Evolutionary conservation across 2,329 filamentous ascomycete genomes (phyloP).

Genomic region (Neodidymelliopsis sp.): DNA sequence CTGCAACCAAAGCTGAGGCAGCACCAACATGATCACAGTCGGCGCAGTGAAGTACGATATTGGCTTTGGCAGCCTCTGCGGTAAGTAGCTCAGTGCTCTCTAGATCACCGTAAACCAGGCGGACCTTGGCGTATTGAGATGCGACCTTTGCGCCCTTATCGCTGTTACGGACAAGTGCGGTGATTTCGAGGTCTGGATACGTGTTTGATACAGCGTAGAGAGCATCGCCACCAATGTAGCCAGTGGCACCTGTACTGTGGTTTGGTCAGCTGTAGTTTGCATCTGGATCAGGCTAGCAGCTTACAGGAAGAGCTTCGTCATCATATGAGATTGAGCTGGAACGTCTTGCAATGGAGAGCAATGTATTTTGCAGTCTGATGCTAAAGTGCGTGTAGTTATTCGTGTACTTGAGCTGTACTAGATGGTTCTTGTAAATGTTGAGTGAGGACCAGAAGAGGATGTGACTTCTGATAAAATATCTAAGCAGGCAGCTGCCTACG

Average conservation of each 20-base stretch:
- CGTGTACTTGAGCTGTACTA: neutral
- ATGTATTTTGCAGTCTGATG: too few relatives aligned
- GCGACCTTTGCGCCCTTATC: conserved; percentile 58
- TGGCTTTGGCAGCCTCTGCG: conserved; percentile 37
- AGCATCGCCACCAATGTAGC: conserved; percentile 44
- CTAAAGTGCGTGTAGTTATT: too few relatives aligned
- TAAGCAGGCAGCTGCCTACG: conserved; percentile 16
- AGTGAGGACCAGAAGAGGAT: neutral
- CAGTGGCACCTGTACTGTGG: conserved; percentile 41
- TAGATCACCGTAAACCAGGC: conserved; percentile 60
- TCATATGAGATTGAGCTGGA: conserved; percentile 8
- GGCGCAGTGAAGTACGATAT: conserved; percentile 48
- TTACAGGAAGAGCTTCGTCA: conserved; percentile 43
- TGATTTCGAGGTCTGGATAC: conserved; percentile 59
- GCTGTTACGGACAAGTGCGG: conserved; percentile 58
- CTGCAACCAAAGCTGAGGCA: conserved; percentile 37
- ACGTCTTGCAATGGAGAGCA: too few relatives aligned
- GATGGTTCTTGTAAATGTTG: neutral
- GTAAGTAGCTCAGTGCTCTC: conserved; percentile 38
- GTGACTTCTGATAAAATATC: neutral
- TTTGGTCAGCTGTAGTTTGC: neutral
- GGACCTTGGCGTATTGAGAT: conserved; percentile 55
- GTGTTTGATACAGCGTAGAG: conserved; percentile 50
- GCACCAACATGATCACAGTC: conserved; percentile 38
- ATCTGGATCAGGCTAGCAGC: neutral